phyloP scores from a whole-genome alignment of 176 grass and related monocot species.

The Carex myosuroides region DNA sequence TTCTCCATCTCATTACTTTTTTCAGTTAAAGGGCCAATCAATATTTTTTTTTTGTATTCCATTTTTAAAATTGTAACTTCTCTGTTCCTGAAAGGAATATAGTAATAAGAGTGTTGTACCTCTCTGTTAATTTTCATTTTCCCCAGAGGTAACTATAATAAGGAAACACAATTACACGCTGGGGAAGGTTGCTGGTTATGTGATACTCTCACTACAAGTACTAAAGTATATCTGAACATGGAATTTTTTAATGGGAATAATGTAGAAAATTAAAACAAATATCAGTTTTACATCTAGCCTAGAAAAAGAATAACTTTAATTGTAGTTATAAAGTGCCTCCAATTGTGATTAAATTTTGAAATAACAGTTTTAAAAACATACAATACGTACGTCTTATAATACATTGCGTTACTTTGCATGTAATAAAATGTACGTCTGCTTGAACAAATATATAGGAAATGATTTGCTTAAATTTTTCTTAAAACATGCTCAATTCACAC shows the following conservation, averaged over 20 bases:
- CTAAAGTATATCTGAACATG: neutral
- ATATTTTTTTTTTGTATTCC: constrained; percentile 1
- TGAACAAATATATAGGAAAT: too few relatives aligned
- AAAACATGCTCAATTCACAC: neutral
- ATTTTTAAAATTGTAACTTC: neutral
- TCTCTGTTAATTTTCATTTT: neutral
- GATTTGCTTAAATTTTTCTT: neutral
- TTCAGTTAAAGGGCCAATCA: neutral
- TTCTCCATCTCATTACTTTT: constrained; percentile 12
- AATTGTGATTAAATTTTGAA: neutral
- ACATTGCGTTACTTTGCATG: neutral
- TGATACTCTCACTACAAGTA: neutral
- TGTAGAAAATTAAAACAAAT: neutral
- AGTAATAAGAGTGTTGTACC: neutral
- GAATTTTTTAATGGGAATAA: neutral
- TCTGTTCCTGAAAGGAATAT: neutral
- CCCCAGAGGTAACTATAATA: neutral
- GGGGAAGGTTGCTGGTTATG: neutral
- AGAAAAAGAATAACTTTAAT: neutral
- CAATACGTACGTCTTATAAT: neutral
- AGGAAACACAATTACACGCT: neutral
- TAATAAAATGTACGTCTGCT: too few relatives aligned
- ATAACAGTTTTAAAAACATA: neutral
- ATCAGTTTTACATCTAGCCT: neutral
- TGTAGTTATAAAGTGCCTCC: neutral